Base-by-base conservation (phyloP, 2,329 filamentous ascomycete species). In the Rutstroemia sp. region DNA sequence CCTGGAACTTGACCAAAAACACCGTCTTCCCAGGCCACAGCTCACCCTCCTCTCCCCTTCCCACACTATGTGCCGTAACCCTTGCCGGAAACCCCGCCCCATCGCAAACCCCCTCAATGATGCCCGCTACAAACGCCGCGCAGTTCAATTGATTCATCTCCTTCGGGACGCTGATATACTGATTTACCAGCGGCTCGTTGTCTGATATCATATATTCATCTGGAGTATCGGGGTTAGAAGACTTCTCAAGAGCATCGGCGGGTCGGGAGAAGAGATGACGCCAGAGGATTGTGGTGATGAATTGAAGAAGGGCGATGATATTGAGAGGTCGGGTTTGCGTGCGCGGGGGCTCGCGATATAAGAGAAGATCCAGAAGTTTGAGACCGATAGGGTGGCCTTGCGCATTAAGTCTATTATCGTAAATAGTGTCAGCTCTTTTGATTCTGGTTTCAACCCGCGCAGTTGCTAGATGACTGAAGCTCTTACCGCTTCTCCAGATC, bases 201-300 rank as follows among this genome's bases (percentile, higher is more conserved):
- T 99, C 94, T 66, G 92, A 89, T 66, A 99, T 94, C 92, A 99
- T 97, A 78, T 97, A 99, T 76, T 97, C 92, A 65, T 94, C 90
- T 8, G 89, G 86, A 52, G 91, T 92, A 53, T 86, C 82, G 8
- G 88, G 86, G 67, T 89, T 86, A 54, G 84, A 84, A 58, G 85
- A 89, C 74, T 94, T 92, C 75, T 99, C 94, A 57, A 99, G 84
- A 17, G 90, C 88, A 74, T 97, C 92, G 27, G 94, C 94, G 56
- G 92, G 86, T 1, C 92, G 87, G 39, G 83, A 85, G 72, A 99
- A 99, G 49, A 99, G 87, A 72, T 95, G 88, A 63, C 87, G 84
- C 88, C 92, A 99, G 55, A 96, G 79, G 55, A 87, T 87, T 60
- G 91, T 90, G 71, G 95, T 94, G 72, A 99, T 94, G 73, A 97